Percentiles rank a stretch among this genome's conserved stretches.
These are phyloP conservation scores for Huntiella decipiens DNA, from an alignment of 2,329 filamentous ascomycete genomes.

Conservation along the genomic window DNA sequence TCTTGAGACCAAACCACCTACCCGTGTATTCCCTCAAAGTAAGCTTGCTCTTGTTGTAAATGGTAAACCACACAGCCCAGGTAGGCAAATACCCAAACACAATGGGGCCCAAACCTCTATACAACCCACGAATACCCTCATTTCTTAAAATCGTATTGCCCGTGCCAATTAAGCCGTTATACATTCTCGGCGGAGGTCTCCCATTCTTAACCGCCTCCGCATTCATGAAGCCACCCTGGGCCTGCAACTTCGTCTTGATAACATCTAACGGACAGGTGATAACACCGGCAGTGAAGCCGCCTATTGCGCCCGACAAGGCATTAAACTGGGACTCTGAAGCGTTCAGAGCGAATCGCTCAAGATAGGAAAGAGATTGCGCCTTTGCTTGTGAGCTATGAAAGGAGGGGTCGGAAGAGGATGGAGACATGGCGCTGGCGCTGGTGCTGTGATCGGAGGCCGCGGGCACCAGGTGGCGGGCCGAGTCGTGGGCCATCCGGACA, in stretches of 20 bases:
- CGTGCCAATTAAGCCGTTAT: slow-evolving; percentile 75
- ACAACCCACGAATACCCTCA: slow-evolving; percentile 79
- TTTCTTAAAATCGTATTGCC: slow-evolving; percentile 69
- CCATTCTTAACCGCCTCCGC: slow-evolving; percentile 23
- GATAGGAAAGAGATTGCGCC: slow-evolving; percentile 23
- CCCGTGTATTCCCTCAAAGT: slow-evolving; percentile 49
- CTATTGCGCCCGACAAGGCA: slow-evolving; percentile 69
- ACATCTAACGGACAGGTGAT: slow-evolving; percentile 96
- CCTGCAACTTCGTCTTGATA: slow-evolving; percentile 96
- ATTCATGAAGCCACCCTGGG: slow-evolving; percentile 59
- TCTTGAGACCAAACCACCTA: slow-evolving; percentile 19
- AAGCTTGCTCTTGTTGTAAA: slow-evolving; percentile 78
- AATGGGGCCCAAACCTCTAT: slow-evolving; percentile 84
- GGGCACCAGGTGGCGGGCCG: slow-evolving; percentile 9
- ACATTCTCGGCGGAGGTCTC: slow-evolving; percentile 40
- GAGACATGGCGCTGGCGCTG: slow-evolving; percentile 5
- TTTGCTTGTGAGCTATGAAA: slow-evolving; percentile 22
- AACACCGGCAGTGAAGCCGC: slow-evolving; percentile 81
- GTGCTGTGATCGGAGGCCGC: slow-evolving; percentile 8
- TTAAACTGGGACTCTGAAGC: slow-evolving; percentile 52
- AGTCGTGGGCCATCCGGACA: slow-evolving; percentile 11
- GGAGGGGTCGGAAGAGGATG: slow-evolving; percentile 24
- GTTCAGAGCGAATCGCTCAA: slow-evolving; percentile 36
- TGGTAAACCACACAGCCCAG: slow-evolving; percentile 94
- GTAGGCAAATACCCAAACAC: slow-evolving; percentile 89